These are phyloP conservation scores for Nemania sp. DNA, from an alignment of 2,329 filamentous ascomycete species.

Conservation along the genomic window DNA sequence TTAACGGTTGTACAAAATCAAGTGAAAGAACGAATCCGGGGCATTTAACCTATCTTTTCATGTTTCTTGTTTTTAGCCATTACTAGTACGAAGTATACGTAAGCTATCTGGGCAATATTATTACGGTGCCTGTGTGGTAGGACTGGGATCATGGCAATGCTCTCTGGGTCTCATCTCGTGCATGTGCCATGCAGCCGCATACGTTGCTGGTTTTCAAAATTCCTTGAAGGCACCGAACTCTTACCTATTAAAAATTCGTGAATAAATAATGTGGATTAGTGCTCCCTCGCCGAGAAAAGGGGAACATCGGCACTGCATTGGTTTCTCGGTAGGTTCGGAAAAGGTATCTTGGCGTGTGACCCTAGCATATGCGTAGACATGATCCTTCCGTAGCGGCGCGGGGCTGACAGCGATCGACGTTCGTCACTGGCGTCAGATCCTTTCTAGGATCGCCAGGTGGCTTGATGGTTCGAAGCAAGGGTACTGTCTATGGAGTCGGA, in stretches of 20 bases:
- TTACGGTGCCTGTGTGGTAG: no score
- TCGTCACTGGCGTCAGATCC: slow-evolving; percentile 8
- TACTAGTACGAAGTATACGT: no score
- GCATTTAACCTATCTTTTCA: no score
- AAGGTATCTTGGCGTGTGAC: slow-evolving; percentile 29
- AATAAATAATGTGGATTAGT: not conserved
- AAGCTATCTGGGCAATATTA: no score
- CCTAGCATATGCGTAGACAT: slow-evolving; percentile 13
- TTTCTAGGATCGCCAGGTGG: slow-evolving; percentile 11
- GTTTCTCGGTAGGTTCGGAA: slow-evolving; percentile 32
- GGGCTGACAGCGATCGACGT: slow-evolving; percentile 9
- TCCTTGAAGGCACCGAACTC: slow-evolving; percentile 3
- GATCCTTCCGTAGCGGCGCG: slow-evolving; percentile 16
- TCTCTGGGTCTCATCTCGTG: no score
- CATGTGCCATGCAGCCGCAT: not conserved
- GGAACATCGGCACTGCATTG: slow-evolving; percentile 11
- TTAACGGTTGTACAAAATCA: no score
- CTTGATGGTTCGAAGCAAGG: slow-evolving; percentile 15
- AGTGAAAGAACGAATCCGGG: no score
- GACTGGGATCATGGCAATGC: no score
- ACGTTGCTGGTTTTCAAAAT: slow-evolving; percentile 9
- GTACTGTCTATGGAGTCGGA: no score
- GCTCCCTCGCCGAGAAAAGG: not conserved
- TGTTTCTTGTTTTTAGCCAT: no score
- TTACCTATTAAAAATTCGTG: not conserved